A percentile compares a stretch with the other conserved stretches of the same genome.
Evolutionary conservation across 2,329 filamentous ascomycete genomes (phyloP).

Genomic region (Leptographium lundbergii): DNA sequence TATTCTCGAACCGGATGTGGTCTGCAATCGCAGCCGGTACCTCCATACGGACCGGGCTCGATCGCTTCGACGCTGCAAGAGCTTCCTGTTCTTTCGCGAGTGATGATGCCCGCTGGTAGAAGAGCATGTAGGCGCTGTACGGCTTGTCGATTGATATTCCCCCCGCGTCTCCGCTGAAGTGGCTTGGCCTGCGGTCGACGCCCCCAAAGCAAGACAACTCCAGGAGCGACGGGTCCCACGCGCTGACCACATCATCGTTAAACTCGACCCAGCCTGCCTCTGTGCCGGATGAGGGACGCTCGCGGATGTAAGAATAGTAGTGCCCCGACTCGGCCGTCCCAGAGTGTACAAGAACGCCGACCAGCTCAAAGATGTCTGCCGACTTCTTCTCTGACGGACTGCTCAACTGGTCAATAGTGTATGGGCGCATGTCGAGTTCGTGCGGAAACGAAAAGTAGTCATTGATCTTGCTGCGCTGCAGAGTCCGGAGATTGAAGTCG

Average conservation of each 20-base stretch:
- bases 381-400: slow-evolving; percentile 40
- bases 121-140: slow-evolving; percentile 93
- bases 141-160: slow-evolving; percentile 49
- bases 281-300: slow-evolving; percentile 47
- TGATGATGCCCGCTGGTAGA: slow-evolving; percentile 73
- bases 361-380: slow-evolving; percentile 78
- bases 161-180: slow-evolving; percentile 33
- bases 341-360: slow-evolving; percentile 88
- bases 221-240: slow-evolving; percentile 64
- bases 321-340: slow-evolving; percentile 90
- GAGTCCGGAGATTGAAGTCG: slow-evolving; percentile 64
- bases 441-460: slow-evolving; percentile 83
- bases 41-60: slow-evolving; percentile 30
- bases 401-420: slow-evolving; percentile 75
- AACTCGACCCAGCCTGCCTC: slow-evolving; percentile 69
- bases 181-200: slow-evolving; percentile 34
- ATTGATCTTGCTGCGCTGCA: slow-evolving; percentile 86
- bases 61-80: slow-evolving; percentile 23
- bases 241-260: slow-evolving; percentile 73
- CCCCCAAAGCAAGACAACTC: slow-evolving; percentile 73
- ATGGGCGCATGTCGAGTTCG: slow-evolving; percentile 75
- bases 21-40: slow-evolving; percentile 34
- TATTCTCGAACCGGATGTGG: slow-evolving; percentile 62
- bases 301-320: slow-evolving; percentile 91
- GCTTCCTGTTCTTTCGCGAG: slow-evolving; percentile 40